phyloP scores from a whole-genome alignment of 169 alveolate genomes.

The Plasmodium gallinaceum region DNA sequence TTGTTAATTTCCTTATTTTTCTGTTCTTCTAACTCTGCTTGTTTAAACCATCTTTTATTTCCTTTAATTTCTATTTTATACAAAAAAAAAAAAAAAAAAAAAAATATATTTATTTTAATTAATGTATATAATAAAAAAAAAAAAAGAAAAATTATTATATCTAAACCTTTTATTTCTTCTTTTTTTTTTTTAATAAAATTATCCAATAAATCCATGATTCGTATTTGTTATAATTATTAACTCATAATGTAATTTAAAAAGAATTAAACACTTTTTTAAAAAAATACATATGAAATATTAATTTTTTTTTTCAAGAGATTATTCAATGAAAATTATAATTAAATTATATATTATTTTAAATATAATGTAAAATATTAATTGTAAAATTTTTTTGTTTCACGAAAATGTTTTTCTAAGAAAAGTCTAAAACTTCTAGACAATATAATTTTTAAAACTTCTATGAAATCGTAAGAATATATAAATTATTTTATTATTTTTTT shows the following conservation, averaged over 20 bases:
- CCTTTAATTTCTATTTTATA: constrained; percentile 55
- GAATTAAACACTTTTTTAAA: background rate
- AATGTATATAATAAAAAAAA: background rate
- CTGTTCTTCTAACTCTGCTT: constrained; percentile 67
- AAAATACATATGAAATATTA: background rate
- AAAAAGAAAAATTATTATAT: background rate
- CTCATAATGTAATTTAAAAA: constrained; percentile 47
- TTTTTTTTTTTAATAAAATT: constrained; percentile 61
- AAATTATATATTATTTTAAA: no score
- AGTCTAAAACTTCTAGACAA: background rate
- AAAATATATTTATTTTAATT: background rate
- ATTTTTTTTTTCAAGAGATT: constrained; percentile 4
- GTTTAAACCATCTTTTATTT: constrained; percentile 74
- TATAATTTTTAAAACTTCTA: background rate
- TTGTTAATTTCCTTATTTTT: constrained; percentile 47
- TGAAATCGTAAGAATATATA: background rate
- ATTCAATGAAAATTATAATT: no score
- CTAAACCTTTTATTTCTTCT: constrained; percentile 74
- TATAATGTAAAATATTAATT: no score
- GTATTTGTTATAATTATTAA: constrained; percentile 19
- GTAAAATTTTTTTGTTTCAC: background rate
- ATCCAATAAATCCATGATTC: constrained; percentile 59
- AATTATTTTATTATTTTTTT: background rate
- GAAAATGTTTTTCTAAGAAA: background rate
- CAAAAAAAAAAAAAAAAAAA: background rate